Evolutionary conservation across 1,139 yeast species (phyloP), one percentile per base, ranked within the genome.

Genomic region (Saccharomyces hybrid): DNA sequence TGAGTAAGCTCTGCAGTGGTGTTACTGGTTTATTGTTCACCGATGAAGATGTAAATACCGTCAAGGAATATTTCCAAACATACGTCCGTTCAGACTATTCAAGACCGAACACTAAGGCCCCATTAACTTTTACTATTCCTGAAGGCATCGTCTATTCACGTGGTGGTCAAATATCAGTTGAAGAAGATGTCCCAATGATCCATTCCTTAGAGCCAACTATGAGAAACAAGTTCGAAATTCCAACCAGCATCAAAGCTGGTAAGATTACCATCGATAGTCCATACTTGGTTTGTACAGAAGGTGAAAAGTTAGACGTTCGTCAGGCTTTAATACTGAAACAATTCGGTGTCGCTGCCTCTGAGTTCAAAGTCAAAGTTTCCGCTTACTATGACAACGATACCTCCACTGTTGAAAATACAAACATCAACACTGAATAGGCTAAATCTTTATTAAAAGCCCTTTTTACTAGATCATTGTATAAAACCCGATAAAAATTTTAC

Each of bases 171-270:
- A 76, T 91, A 55, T 79, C 97, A 32, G 75, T 72, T 28, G 97
- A 90, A 69, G 98, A 93, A 63, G 99, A 93, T 71, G 93, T 93
- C 20, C 97, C 97, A 63, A 83, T 93, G 88, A 86, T 95, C 11
- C 99, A 93, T 70, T 89, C 98, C 4, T 78, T 95, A 73, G 99
- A 93, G 74, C 89, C 90, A 64, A 88, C 96, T 48, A 74, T 93
- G 66, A 84, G 99, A 77, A 87, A 83, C 70, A 86, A 86, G 68
- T 83, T 83, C 63, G 93, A 93, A 69, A 83, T 93, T 65, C 98
- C 99, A 61, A 91, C 98, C 7, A 86, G 82, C 68, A 86, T 93
- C 63, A 88, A 87, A 71, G 79, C 84, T 50, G 99, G 99, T 70
- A 91, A 91, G 71, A 86, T 93, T 59, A 78, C 81, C 53, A 74